Evolutionary conservation across 2,329 filamentous ascomycete genomes (phyloP).

Genomic region (Penicillium sclerotigenum): DNA sequence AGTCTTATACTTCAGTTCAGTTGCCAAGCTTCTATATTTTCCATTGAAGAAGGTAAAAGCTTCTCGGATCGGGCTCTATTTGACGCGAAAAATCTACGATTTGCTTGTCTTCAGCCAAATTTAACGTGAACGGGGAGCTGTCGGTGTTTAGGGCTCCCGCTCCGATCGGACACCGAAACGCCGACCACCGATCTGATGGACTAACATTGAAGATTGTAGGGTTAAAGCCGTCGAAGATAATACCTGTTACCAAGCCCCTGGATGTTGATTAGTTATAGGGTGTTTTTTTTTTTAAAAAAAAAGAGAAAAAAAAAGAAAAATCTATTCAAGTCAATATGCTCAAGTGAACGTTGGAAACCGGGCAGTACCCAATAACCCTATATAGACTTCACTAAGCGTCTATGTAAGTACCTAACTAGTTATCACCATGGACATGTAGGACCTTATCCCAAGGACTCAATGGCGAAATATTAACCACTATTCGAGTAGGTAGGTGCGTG

Average conservation of each 20-base stretch:
- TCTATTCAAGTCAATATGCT: neutral
- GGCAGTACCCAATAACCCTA: neutral
- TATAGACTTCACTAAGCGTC: neutral
- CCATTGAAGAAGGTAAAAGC: neutral
- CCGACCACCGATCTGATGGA: conserved; percentile 1
- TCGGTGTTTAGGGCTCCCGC: neutral
- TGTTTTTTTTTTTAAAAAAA: neutral
- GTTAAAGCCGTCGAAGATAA: neutral
- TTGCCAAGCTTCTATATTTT: neutral
- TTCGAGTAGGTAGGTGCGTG: neutral
- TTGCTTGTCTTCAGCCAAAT: neutral
- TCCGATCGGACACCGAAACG: neutral
- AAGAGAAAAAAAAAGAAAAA: no score
- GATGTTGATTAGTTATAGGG: neutral
- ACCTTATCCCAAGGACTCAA: no score
- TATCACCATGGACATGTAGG: neutral
- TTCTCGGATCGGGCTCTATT: neutral
- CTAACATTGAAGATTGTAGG: neutral
- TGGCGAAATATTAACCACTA: no score
- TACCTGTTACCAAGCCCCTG: neutral
- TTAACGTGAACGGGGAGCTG: neutral
- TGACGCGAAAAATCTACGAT: neutral
- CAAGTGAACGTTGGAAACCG: neutral
- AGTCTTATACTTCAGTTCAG: neutral
- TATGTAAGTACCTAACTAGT: no score